Conservation (phyloP, 2,329 filamentous ascomycete genomes). For the Dothideomycetes sp. region DNA sequence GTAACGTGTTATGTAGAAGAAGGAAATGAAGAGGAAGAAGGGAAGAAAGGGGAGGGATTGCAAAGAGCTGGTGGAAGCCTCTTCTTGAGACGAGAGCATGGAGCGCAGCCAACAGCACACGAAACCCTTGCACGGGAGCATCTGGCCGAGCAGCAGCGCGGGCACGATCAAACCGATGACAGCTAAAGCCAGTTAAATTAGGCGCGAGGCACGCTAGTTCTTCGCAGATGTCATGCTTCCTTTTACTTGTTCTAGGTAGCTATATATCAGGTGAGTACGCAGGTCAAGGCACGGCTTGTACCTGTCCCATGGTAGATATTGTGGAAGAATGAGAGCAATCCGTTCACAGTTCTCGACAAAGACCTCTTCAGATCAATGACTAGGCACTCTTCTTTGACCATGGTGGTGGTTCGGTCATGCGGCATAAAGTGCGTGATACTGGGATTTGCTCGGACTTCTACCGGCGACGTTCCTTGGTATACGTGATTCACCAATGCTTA, state of each 20-base stretch:
- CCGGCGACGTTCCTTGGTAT: too few species aligned
- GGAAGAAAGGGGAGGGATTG: conserved; percentile 3
- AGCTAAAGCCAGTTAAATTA: conserved; percentile 9
- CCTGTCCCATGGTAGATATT: too few species aligned
- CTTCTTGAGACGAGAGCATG: conserved; percentile 6
- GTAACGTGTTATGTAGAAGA: not conserved
- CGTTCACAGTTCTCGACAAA: too few species aligned
- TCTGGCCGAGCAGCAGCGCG: conserved; percentile 6
- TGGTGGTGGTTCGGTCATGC: too few species aligned
- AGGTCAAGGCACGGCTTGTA: too few species aligned
- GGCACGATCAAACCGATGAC: conserved; percentile 8
- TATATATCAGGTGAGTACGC: not conserved
- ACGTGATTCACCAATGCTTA: too few species aligned
- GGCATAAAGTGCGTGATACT: too few species aligned
- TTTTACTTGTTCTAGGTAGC: not conserved
- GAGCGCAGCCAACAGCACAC: too few species aligned
- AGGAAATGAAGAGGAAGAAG: conserved; percentile 3
- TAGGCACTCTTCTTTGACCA: too few species aligned
- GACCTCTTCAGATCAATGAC: too few species aligned
- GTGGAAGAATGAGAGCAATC: too few species aligned
- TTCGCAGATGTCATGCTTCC: not conserved
- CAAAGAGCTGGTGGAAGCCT: conserved; percentile 5
- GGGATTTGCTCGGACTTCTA: too few species aligned
- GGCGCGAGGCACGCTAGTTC: conserved; percentile 7
- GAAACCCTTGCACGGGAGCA: conserved; percentile 7